Percentiles rank a stretch among this genome's conserved stretches.
Conservation (phyloP, 192 early-diverging fungal genomes). For the Entomortierella lignicola region DNA sequence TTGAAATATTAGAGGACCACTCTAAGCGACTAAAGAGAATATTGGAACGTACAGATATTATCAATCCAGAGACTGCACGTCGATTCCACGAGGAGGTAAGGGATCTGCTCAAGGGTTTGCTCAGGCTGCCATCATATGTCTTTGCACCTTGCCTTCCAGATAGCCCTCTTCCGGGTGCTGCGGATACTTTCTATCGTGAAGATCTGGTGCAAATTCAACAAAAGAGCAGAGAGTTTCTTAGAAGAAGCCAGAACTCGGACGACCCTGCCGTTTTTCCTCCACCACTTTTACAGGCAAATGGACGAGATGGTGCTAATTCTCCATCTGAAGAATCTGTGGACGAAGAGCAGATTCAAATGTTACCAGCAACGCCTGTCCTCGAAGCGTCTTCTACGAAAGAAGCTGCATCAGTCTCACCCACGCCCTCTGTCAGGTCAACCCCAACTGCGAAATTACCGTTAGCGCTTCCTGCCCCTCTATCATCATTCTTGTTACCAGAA, state of each 20-base stretch:
- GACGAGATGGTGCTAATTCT: too few relatives aligned
- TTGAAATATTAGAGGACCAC: conserved; percentile 30
- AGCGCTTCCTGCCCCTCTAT: conserved; percentile 23
- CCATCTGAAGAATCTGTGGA: too few relatives aligned
- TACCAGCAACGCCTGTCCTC: background rate
- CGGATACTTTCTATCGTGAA: conserved; percentile 46
- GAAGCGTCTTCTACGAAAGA: background rate
- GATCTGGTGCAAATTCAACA: conserved; percentile 45
- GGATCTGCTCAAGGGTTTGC: conserved; percentile 22
- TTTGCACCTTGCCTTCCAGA: conserved; percentile 39
- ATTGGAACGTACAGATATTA: conserved; percentile 32
- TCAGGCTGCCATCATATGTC: conserved; percentile 19
- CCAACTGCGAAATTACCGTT: conserved; percentile 1
- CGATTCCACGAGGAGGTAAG: conserved; percentile 25
- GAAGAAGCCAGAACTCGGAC: background rate
- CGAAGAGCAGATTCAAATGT: too few relatives aligned
- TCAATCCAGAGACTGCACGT: conserved; percentile 22
- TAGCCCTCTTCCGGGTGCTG: conserved; percentile 37
- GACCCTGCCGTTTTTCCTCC: background rate
- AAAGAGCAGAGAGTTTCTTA: conserved; percentile 22
- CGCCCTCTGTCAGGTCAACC: background rate
- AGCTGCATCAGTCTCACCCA: background rate
- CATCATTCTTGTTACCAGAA: conserved; percentile 12
- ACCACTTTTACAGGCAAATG: too few relatives aligned
- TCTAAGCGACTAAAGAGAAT: conserved; percentile 31